A percentile compares a stretch with the other conserved stretches of the same genome.
Evolutionary conservation across 2,329 filamentous ascomycete genomes (phyloP).

Genomic region (Colletotrichum horii): DNA sequence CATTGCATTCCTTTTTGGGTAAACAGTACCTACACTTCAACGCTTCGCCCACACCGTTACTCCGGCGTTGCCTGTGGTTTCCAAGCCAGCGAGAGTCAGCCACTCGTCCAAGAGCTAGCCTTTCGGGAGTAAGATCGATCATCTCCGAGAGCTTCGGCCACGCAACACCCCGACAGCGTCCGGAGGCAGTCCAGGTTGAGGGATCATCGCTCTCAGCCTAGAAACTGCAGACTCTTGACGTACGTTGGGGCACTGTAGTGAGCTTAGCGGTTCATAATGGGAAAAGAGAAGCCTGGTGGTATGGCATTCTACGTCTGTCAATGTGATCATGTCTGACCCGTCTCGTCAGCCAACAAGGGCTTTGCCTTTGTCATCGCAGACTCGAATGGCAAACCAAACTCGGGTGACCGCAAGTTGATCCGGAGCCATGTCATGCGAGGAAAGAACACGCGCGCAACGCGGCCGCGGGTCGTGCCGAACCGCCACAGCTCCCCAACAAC

Average conservation of each 20-base stretch:
- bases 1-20: background rate
- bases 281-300: background rate
- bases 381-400: constrained; percentile 25
- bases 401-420: constrained; percentile 27
- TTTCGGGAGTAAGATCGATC: background rate
- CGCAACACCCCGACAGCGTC: background rate
- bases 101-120: background rate
- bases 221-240: background rate
- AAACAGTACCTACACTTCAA: background rate
- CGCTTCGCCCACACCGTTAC: no score
- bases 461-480: background rate
- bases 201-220: background rate
- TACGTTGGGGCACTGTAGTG: background rate
- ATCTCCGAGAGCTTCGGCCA: background rate
- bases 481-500: background rate
- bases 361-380: constrained; percentile 34
- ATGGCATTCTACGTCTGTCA: background rate
- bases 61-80: background rate
- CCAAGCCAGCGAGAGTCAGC: background rate
- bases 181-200: background rate
- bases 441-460: constrained; percentile 6
- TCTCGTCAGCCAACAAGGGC: constrained; percentile 7
- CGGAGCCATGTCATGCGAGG: constrained; percentile 23
- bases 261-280: background rate
- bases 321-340: background rate